A percentile compares a stretch with the other conserved stretches of the same genome.
These are phyloP conservation scores for Ascochyta fabae DNA, from an alignment of 2,329 filamentous ascomycete species.

Conservation along the genomic window DNA sequence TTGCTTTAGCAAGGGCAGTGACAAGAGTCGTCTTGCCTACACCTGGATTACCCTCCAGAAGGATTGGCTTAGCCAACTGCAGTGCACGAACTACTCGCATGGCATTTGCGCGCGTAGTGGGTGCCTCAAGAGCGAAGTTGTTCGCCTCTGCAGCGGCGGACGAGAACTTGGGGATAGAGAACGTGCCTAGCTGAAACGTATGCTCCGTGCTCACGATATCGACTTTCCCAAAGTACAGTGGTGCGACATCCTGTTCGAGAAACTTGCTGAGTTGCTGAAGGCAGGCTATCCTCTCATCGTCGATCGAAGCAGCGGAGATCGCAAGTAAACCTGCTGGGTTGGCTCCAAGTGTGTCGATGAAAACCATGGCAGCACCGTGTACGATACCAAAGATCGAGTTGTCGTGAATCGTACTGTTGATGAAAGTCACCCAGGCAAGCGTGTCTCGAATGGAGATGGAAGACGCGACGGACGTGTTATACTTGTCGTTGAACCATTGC, in stretches of 20 bases:
- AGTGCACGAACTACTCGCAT: constrained; percentile 90
- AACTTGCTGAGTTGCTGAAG: constrained; percentile 74
- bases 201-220: constrained; percentile 62
- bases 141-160: constrained; percentile 57
- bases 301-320: constrained; percentile 71
- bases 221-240: constrained; percentile 70
- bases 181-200: constrained; percentile 73
- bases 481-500: constrained; percentile 87
- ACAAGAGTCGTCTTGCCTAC: constrained; percentile 97
- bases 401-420: constrained; percentile 69
- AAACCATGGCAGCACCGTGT: constrained; percentile 93
- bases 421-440: constrained; percentile 90
- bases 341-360: constrained; percentile 91
- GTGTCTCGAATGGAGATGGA: constrained; percentile 91
- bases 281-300: constrained; percentile 74
- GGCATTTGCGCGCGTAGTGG: constrained; percentile 86
- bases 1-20: constrained; percentile 78
- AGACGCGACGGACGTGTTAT: constrained; percentile 75
- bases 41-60: constrained; percentile 95
- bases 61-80: constrained; percentile 86
- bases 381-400: constrained; percentile 64
- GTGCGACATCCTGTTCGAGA: constrained; percentile 66
- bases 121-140: constrained; percentile 81
- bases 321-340: constrained; percentile 90
- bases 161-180: constrained; percentile 66